Evolutionary conservation across 2,329 filamentous ascomycete genomes (phyloP).

Genomic region (Hypoxylon sp.): DNA sequence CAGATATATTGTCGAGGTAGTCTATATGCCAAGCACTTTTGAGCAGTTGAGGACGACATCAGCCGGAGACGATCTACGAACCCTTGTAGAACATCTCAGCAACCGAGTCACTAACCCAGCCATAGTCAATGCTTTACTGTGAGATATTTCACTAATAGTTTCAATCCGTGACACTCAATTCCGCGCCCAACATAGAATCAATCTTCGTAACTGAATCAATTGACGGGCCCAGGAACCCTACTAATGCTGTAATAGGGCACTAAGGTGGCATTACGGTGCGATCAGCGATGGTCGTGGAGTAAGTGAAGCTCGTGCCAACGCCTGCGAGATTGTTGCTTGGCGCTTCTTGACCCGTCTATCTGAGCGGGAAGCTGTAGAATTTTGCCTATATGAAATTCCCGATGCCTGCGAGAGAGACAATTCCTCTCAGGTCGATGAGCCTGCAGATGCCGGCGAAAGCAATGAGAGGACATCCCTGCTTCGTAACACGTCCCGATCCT

Average conservation of each 20-base stretch:
- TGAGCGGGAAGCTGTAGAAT: constrained; percentile 81
- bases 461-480: constrained; percentile 66
- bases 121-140: constrained; percentile 81
- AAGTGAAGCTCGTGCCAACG: constrained; percentile 77
- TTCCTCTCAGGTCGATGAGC: constrained; percentile 43
- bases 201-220: neutral
- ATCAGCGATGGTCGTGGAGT: constrained; percentile 75
- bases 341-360: constrained; percentile 79
- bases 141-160: constrained; percentile 55
- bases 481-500: constrained; percentile 48
- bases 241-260: constrained; percentile 65
- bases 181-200: neutral
- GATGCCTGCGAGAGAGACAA: constrained; percentile 53
- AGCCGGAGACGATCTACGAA: constrained; percentile 70
- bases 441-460: constrained; percentile 59
- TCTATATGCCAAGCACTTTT: constrained; percentile 77
- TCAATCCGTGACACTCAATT: neutral
- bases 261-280: constrained; percentile 81
- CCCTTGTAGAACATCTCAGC: constrained; percentile 75
- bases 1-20: constrained; percentile 74
- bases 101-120: constrained; percentile 75
- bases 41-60: constrained; percentile 79
- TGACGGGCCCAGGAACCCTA: constrained; percentile 7
- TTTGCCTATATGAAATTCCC: constrained; percentile 80
- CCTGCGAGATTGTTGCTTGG: constrained; percentile 87